Conservation (phyloP, 768 basidiomycete genomes). For the Trametes coccinea region DNA sequence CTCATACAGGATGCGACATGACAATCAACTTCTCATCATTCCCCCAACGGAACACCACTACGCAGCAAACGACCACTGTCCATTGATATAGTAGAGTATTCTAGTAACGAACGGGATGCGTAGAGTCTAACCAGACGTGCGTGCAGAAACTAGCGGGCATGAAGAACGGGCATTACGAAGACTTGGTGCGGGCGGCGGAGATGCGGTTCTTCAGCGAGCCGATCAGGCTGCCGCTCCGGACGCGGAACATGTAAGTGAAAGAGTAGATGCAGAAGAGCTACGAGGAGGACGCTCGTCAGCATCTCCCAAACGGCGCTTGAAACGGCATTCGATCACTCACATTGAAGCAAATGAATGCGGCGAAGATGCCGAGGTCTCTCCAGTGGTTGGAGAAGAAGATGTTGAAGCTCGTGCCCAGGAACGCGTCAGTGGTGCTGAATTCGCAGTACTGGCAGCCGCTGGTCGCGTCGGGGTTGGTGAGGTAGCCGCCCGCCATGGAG, state of each 20-base stretch:
- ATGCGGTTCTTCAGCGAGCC: conserved; percentile 12
- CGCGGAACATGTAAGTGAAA: conserved; percentile 60
- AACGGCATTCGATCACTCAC: conserved; percentile 32
- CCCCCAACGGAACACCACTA: neutral
- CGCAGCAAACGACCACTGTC: neutral
- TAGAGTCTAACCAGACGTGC: neutral
- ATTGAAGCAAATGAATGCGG: conserved; percentile 44
- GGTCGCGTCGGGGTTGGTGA: conserved; percentile 42
- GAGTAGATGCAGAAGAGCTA: conserved; percentile 49
- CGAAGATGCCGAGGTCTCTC: conserved; percentile 49
- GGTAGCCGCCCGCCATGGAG: conserved; percentile 44
- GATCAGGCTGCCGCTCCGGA: conserved; percentile 29
- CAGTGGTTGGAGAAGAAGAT: conserved; percentile 56
- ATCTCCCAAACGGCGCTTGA: neutral
- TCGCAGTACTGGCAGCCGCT: conserved; percentile 55
- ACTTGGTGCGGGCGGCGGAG: conserved; percentile 2
- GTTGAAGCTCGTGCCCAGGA: conserved; percentile 55
- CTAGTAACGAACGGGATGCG: neutral
- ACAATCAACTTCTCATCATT: no score
- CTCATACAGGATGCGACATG: no score
- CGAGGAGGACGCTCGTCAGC: neutral
- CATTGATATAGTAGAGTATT: neutral
- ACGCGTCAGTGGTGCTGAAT: conserved; percentile 57
- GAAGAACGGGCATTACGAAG: neutral
- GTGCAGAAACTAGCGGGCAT: neutral